phyloP scores from a whole-genome alignment of 2,329 filamentous ascomycete genomes.

The Paecilomyces sp. region DNA sequence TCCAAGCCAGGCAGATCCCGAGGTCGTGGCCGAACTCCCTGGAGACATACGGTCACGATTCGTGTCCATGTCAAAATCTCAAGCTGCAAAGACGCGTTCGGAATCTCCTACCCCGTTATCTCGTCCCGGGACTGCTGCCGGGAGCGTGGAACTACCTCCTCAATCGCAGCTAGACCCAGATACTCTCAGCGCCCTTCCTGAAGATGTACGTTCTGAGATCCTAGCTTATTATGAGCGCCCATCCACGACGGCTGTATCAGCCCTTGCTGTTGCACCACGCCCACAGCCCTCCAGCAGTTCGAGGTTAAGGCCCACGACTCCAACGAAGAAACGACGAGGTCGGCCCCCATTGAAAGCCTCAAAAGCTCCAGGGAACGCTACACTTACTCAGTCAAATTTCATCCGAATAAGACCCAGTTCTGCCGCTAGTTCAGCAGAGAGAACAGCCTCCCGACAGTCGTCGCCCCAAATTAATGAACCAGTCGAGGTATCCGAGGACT shows the following conservation, averaged over 20 bases:
- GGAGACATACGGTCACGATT: constrained; percentile 73
- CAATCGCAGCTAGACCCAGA: constrained; percentile 80
- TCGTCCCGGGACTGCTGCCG: constrained; percentile 6
- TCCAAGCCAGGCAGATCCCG: constrained; percentile 69
- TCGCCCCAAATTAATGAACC: constrained; percentile 22
- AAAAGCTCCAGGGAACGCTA: constrained; percentile 49
- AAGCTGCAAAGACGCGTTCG: constrained; percentile 16
- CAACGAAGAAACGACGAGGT: constrained; percentile 59
- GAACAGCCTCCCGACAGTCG: constrained; percentile 11
- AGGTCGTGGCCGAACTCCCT: constrained; percentile 77
- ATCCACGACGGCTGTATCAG: constrained; percentile 15
- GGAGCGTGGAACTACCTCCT: constrained; percentile 42
- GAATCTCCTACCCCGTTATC: constrained; percentile 25
- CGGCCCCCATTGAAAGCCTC: constrained; percentile 38
- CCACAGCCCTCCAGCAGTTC: constrained; percentile 29
- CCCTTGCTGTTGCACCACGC: constrained; percentile 35
- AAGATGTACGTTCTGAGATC: constrained; percentile 78
- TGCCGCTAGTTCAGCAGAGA: constrained; percentile 9
- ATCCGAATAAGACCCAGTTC: constrained; percentile 32
- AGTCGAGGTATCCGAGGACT: constrained; percentile 54
- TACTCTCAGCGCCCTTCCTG: constrained; percentile 73
- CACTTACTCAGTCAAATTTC: constrained; percentile 69
- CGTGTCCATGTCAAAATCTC: constrained; percentile 47
- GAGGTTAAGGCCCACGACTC: constrained; percentile 46
- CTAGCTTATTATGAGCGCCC: constrained; percentile 59